Percentiles rank a stretch among this genome's conserved stretches.
Conservation (phyloP, 2,329 filamentous ascomycete genomes). For the Mollisia scopiformis region DNA sequence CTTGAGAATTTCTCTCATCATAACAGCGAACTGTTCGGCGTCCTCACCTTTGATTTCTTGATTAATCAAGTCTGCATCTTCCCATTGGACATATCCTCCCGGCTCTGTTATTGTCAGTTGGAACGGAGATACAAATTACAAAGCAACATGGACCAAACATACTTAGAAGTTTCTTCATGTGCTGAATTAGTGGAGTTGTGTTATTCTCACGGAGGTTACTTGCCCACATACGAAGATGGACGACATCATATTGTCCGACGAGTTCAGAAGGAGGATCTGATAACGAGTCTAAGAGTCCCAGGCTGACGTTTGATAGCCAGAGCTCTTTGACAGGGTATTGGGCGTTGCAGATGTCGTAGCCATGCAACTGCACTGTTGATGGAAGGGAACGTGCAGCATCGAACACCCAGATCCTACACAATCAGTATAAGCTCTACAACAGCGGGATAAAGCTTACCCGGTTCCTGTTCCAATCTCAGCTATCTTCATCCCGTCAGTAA, state of each 20-base stretch:
- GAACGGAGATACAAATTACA: background rate
- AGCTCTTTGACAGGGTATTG: background rate
- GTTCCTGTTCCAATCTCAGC: constrained; percentile 1
- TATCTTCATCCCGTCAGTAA: constrained; percentile 2
- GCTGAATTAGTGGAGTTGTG: background rate
- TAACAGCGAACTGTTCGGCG: background rate
- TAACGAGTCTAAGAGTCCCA: background rate
- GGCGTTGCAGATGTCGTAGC: background rate
- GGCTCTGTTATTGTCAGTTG: background rate
- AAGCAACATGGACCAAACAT: background rate
- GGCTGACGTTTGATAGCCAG: background rate
- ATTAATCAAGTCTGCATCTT: constrained; percentile 1
- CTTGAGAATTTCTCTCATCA: background rate
- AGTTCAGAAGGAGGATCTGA: background rate
- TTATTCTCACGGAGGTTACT: constrained; percentile 1
- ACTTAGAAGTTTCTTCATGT: background rate
- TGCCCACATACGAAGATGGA: constrained; percentile 3
- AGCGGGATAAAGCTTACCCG: background rate
- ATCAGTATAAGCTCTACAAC: background rate
- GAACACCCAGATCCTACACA: background rate
- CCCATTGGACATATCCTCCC: constrained; percentile 4
- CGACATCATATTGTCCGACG: constrained; percentile 1
- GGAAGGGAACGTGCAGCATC: background rate
- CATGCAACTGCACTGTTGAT: background rate
- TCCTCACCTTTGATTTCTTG: background rate